Percentiles rank a stretch among this genome's conserved stretches.
Evolutionary conservation across 140 eudicot species (phyloP).

Genomic region (Stevia rebaudiana): DNA sequence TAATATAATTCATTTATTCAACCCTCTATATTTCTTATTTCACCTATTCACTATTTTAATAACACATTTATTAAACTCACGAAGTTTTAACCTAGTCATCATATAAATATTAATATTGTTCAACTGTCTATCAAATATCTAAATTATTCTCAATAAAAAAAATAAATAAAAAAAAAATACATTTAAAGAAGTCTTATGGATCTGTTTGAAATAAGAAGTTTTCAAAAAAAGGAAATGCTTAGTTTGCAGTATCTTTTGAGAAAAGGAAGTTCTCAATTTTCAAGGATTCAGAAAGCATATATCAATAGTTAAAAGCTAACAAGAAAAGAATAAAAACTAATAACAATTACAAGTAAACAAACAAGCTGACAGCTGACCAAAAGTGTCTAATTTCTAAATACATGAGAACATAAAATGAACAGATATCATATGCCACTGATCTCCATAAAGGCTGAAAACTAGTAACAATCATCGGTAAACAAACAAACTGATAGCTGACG

Average conservation of each 20-base stretch:
- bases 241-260: conserved; percentile 3
- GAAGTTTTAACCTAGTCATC: no score
- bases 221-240: conserved; percentile 6
- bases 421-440: not conserved
- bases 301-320: conserved; percentile 2
- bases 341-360: conserved; percentile 14
- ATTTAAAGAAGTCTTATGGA: not conserved
- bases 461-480: conserved; percentile 8
- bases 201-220: not conserved
- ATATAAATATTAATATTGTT: not conserved
- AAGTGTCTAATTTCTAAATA: not conserved
- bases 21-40: no score
- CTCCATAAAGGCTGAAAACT: not conserved
- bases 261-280: not conserved
- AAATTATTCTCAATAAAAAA: conserved; percentile 2
- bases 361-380: not conserved
- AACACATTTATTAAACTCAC: no score
- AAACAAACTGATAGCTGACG: no score
- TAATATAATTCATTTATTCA: no score
- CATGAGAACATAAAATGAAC: not conserved
- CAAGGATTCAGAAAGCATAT: conserved; percentile 12
- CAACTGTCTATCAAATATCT: not conserved
- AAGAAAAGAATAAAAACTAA: not conserved
- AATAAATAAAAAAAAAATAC: no score
- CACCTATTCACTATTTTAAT: no score